Base-by-base conservation (phyloP, 768 basidiomycete species). In the Psilocybe sp. region DNA sequence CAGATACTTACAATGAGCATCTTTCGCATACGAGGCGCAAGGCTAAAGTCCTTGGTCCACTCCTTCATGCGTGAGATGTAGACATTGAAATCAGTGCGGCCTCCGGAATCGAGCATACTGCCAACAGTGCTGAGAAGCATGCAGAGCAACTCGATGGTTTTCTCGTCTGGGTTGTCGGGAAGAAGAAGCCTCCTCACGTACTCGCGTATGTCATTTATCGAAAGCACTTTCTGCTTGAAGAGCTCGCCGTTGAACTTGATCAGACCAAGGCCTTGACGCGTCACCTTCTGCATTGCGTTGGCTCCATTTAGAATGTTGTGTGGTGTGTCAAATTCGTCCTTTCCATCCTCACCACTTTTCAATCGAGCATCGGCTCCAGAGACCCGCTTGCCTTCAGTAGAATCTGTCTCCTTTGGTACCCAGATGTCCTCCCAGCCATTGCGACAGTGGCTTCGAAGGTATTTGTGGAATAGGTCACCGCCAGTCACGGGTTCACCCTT, bases 401-500 rank as follows among this genome's bases (percentile, higher is more conserved):
- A n/a, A n/a, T n/a, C n/a, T n/a, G 87, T 76, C 63, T 95, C 92
- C 68, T 94, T 91, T 16, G 84, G 82, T 34, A 87, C 80, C 95
- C 95, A 98, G 68, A 98, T 98, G 71, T 98, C 95, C 64, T 97
- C 92, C 65, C 96, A 98, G 39, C 95, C 82, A 64, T 96, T 96
- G 47, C n/a, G n/a, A n/a, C n/a, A n/a, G n/a, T n/a, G n/a, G n/a
- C n/a, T n/a, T n/a, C 98, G 79, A 15, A 98, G 80, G 71, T 98
- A 98, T 72, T 96, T 96, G 55, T 94, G 79, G 88, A 98, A 99
- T 37, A 98, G 80, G 51, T 90, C 85, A 44, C 96, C 95, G 58
- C 96, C 96, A 40, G 89, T 78, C 51, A 95, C 87, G n/a, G 89
- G 89, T 63, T 88, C 87, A 62, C 90, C 92, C 54, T 94, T 90